Evolutionary conservation across 495 filamentous ascomycete genomes (phyloP).

Genomic region (Bryoglossum gracile): DNA sequence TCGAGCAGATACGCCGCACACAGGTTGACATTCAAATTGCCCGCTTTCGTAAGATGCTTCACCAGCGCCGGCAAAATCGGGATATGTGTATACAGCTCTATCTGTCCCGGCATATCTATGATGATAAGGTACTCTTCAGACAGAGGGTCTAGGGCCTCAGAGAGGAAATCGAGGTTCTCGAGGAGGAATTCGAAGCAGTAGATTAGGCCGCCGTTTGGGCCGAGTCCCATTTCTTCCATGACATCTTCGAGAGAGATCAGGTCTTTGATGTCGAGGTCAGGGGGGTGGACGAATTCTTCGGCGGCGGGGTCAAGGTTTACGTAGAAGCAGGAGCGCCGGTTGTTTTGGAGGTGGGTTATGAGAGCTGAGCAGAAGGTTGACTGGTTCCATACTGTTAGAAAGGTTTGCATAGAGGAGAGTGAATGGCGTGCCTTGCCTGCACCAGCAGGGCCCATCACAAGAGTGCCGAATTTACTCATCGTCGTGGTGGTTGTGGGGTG

Average conservation of each 20-base stretch:
- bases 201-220: constrained; percentile 92
- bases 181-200: constrained; percentile 97
- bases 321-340: constrained; percentile 84
- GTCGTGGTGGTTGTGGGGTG: constrained; percentile 18
- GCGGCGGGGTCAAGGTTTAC: constrained; percentile 97
- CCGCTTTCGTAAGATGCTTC: constrained; percentile 68
- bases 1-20: constrained; percentile 96
- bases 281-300: constrained; percentile 82
- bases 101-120: constrained; percentile 97
- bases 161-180: constrained; percentile 93
- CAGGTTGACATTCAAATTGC: constrained; percentile 78
- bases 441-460: constrained; percentile 90
- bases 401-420: background rate
- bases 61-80: constrained; percentile 84
- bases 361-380: constrained; percentile 91
- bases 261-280: constrained; percentile 95
- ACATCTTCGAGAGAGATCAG: constrained; percentile 94
- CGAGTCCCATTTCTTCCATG: constrained; percentile 92
- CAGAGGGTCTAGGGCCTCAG: constrained; percentile 74
- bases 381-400: constrained; percentile 34
- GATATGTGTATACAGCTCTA: constrained; percentile 97
- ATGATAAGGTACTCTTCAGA: constrained; percentile 94
- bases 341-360: constrained; percentile 84
- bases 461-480: constrained; percentile 93
- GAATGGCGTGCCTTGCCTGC: constrained; percentile 63